These are phyloP conservation scores for Coniochaeta pulveracea DNA, from an alignment of 2,329 filamentous ascomycete species.

Conservation along the genomic window DNA sequence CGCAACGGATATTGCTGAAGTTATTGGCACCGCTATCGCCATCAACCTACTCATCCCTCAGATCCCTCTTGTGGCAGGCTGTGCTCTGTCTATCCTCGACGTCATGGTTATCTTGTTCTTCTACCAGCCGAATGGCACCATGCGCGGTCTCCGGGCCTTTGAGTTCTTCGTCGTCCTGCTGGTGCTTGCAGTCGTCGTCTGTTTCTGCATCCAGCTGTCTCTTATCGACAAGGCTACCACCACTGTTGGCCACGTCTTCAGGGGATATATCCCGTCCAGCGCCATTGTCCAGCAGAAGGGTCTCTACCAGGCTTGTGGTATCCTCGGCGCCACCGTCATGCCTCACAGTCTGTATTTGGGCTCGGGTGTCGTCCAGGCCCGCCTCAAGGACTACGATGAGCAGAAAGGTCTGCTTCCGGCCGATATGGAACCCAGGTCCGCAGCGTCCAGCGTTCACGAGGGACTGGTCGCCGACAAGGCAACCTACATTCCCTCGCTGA, in stretches of 20 bases:
- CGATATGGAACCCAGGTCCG: conserved; percentile 14
- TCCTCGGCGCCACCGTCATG: conserved; percentile 67
- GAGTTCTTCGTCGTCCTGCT: conserved; percentile 52
- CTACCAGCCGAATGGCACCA: conserved; percentile 47
- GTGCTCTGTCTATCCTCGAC: conserved; percentile 56
- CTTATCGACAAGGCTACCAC: conserved; percentile 46
- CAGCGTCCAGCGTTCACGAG: conserved; percentile 11
- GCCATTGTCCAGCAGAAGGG: conserved; percentile 46
- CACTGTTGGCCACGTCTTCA: conserved; percentile 47
- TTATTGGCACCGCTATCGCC: conserved; percentile 61
- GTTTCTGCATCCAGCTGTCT: conserved; percentile 60
- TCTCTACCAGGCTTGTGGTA: conserved; percentile 60
- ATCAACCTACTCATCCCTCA: conserved; percentile 53
- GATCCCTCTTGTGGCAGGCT: conserved; percentile 56
- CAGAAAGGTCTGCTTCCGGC: conserved; percentile 40
- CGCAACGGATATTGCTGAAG: conserved; percentile 61
- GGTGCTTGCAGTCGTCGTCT: conserved; percentile 57
- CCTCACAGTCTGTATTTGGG: conserved; percentile 59
- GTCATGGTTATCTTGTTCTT: conserved; percentile 58
- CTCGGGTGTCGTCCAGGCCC: conserved; percentile 56
- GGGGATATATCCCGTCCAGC: conserved; percentile 51
- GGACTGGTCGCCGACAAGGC: conserved; percentile 29
- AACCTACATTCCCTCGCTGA: conserved; percentile 59
- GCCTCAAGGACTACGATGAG: conserved; percentile 51
- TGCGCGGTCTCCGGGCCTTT: conserved; percentile 50